Conservation (phyloP, 140 eudicot species). For the Ambrosia hybrid region DNA sequence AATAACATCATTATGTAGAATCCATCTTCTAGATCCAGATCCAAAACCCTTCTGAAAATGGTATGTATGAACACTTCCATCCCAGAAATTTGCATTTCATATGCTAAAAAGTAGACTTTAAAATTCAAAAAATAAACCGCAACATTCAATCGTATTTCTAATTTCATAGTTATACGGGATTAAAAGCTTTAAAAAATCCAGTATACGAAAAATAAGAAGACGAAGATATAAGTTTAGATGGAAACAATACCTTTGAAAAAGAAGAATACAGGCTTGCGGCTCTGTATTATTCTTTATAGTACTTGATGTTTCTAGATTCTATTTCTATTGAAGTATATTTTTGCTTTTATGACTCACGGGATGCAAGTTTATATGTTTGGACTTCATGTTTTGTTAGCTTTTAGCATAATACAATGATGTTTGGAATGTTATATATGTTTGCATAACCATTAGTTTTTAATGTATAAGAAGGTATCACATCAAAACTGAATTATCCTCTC, state of each 20-base stretch:
- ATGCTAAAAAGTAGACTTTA: background rate
- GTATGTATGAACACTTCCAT: slow-evolving; percentile 87
- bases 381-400: slow-evolving; percentile 14
- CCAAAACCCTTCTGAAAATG: slow-evolving; percentile 85
- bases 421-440: slow-evolving; percentile 1
- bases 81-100: slow-evolving; percentile 82
- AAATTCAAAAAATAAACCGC: background rate
- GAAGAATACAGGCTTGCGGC: too few relatives aligned
- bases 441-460: slow-evolving; percentile 17
- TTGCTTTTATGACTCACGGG: background rate
- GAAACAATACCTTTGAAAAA: too few relatives aligned
- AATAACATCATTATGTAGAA: slow-evolving; percentile 85
- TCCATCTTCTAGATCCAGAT: slow-evolving; percentile 74
- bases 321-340: background rate
- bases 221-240: too few relatives aligned
- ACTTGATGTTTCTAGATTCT: background rate
- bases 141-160: slow-evolving; percentile 11
- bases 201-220: too few relatives aligned
- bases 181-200: too few relatives aligned
- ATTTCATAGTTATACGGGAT: background rate
- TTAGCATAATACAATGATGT: slow-evolving; percentile 4
- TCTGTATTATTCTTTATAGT: too few relatives aligned
- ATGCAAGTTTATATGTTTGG: background rate
- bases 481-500: slow-evolving; percentile 65
- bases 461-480: slow-evolving; percentile 65